Base-by-base conservation (phyloP, 78 protist species). In the Monosiga brevicollis region DNA sequence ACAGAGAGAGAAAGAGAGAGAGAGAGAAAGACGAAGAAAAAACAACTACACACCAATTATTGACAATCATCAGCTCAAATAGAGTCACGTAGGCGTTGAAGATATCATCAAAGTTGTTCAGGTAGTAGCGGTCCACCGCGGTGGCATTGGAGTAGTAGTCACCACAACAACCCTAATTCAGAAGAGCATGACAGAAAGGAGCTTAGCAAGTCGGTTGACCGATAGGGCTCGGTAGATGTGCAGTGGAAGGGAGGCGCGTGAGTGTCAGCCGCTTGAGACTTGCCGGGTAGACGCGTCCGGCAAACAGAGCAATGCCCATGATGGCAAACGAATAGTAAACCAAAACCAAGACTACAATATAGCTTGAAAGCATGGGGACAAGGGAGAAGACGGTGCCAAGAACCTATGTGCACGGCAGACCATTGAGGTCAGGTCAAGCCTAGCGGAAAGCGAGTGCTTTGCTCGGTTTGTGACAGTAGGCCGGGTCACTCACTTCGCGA, bases 11-110 rank as follows among this genome's bases (percentile, higher is more conserved):
- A n/a, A n/a, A n/a, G n/a, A n/a, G n/a, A n/a, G n/a, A n/a, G n/a
- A n/a, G n/a, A n/a, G n/a, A n/a, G n/a, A n/a, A n/a, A n/a, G n/a
- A n/a, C n/a, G n/a, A n/a, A n/a, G n/a, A n/a, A n/a, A n/a, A n/a
- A n/a, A n/a, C n/a, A n/a, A n/a, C n/a, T n/a, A n/a, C n/a, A n/a
- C n/a, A n/a, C 88, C 88, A 85, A 39, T 85, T 85, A 75, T 85
- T 85, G 42, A 85, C 88, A 15, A 85, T 75, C 79, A 85, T 73
- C 38, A 85, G 84, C 80, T 78, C 88, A 38, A 81, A 85, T 55
- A 79, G 78, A 26, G 87, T 84, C 42, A 77, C 39, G 39, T n/a
- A n/a, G 35, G 41, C 74, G 40, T 37, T 6, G 15, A 32, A 32
- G 6, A 84, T 1, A 42, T 77, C 37, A 76, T 84, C 75, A 73